Evolutionary conservation across 768 basidiomycete species (phyloP).

Genomic region (Mrakia gelida): DNA sequence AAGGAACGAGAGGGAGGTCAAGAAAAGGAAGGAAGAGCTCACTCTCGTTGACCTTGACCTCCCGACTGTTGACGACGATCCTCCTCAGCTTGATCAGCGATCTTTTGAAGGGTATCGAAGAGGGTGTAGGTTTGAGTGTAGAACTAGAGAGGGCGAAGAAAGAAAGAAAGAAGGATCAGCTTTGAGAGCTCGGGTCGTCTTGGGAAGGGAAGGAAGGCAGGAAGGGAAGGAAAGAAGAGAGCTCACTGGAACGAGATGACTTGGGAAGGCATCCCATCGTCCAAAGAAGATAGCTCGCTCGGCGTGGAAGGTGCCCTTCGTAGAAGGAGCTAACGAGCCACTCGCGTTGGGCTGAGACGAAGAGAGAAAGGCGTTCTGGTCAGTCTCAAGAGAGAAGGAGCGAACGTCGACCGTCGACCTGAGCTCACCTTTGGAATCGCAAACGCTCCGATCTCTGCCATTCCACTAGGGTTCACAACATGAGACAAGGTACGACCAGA

Average conservation of each 20-base stretch:
- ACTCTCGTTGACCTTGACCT: constrained; percentile 4
- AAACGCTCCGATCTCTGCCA: constrained; percentile 11
- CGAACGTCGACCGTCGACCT: too few species aligned
- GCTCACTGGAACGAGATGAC: constrained; percentile 31
- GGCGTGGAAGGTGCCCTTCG: neutral
- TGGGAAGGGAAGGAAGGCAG: neutral
- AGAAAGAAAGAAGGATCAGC: neutral
- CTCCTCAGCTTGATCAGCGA: constrained; percentile 12
- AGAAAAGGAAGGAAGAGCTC: neutral
- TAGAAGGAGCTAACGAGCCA: neutral
- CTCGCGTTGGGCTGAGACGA: neutral
- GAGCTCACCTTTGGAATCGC: constrained; percentile 1
- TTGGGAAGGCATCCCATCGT: constrained; percentile 23
- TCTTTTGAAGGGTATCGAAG: constrained; percentile 27
- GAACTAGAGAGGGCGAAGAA: neutral
- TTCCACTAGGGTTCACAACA: constrained; percentile 17
- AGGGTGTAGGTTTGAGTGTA: constrained; percentile 29
- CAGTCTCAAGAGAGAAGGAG: neutral
- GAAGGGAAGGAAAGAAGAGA: neutral
- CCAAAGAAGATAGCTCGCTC: constrained; percentile 28
- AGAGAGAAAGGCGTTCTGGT: neutral
- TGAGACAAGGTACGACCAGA: constrained; percentile 21
- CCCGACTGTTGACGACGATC: neutral
- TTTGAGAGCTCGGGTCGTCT: neutral
- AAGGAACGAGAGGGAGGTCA: too few species aligned